A percentile compares a stretch with the other conserved stretches of the same genome.
These are phyloP conservation scores for Neurospora sp. DNA, from an alignment of 495 filamentous ascomycete species.

Conservation along the genomic window DNA sequence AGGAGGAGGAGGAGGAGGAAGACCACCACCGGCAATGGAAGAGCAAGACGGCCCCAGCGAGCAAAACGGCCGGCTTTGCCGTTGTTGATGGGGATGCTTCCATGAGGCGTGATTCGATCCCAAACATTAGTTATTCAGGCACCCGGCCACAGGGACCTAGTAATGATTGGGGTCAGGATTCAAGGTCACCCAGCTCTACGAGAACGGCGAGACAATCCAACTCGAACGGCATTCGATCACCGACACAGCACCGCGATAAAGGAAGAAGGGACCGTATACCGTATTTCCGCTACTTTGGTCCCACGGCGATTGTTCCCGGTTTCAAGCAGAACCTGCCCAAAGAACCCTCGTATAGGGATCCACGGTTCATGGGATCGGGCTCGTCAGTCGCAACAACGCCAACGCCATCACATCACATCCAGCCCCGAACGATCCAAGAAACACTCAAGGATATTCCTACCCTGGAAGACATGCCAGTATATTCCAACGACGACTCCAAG, in stretches of 20 bases:
- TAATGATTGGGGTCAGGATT: conserved; percentile 22
- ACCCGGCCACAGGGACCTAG: conserved; percentile 8
- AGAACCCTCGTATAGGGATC: neutral
- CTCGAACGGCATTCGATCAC: conserved; percentile 29
- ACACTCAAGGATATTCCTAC: conserved; percentile 55
- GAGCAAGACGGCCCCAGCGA: conserved; percentile 6
- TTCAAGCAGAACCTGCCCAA: conserved; percentile 72
- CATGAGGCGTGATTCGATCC: conserved; percentile 14
- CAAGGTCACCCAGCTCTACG: conserved; percentile 12
- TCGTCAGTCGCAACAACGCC: conserved; percentile 6
- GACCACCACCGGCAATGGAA: conserved; percentile 27
- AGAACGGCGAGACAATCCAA: conserved; percentile 11
- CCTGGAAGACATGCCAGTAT: conserved; percentile 63
- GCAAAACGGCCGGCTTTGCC: conserved; percentile 13
- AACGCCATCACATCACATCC: conserved; percentile 11
- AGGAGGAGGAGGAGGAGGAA: conserved; percentile 21
- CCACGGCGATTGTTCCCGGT: conserved; percentile 82
- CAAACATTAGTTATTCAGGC: conserved; percentile 11
- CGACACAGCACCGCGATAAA: conserved; percentile 26
- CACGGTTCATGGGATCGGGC: neutral
- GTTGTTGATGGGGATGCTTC: conserved; percentile 3
- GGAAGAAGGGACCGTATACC: conserved; percentile 54
- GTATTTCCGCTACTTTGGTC: conserved; percentile 81
- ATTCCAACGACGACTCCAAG: conserved; percentile 57
- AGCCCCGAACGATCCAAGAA: conserved; percentile 37